Evolutionary conservation across 1,284 basidiomycete genomes (phyloP).

Genomic region (Tilletia setariae): DNA sequence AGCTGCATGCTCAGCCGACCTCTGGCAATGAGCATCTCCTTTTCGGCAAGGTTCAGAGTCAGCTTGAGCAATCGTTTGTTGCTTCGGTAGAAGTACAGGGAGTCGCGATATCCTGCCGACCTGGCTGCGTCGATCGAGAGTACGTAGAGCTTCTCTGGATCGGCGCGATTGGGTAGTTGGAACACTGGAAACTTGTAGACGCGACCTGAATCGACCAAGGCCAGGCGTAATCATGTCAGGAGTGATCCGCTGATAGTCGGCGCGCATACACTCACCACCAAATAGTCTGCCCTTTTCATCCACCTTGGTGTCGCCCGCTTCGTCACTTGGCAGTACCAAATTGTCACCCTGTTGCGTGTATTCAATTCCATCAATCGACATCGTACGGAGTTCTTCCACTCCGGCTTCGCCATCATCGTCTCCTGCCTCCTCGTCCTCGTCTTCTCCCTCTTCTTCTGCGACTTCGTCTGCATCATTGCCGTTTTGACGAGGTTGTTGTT

Average conservation of each 20-base stretch:
- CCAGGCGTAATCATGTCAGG: background rate
- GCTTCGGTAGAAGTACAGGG: slow-evolving; percentile 90
- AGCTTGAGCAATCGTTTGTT: slow-evolving; percentile 86
- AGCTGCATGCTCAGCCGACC: slow-evolving; percentile 84
- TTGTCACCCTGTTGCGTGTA: slow-evolving; percentile 81
- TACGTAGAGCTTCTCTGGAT: slow-evolving; percentile 83
- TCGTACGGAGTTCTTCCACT: slow-evolving; percentile 16
- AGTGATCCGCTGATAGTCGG: slow-evolving; percentile 10
- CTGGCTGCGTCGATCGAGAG: slow-evolving; percentile 95
- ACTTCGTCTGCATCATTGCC: slow-evolving; percentile 13
- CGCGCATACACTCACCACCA: slow-evolving; percentile 64
- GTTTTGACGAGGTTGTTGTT: no score
- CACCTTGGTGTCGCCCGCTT: slow-evolving; percentile 86
- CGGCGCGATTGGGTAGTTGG: slow-evolving; percentile 68
- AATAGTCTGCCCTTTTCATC: slow-evolving; percentile 77
- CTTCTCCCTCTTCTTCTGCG: slow-evolving; percentile 23
- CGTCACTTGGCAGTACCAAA: slow-evolving; percentile 75
- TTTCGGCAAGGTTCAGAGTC: slow-evolving; percentile 63
- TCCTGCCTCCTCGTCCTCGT: slow-evolving; percentile 21
- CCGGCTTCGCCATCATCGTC: slow-evolving; percentile 20
- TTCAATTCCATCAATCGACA: slow-evolving; percentile 66
- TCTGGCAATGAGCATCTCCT: slow-evolving; percentile 81
- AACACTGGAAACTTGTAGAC: slow-evolving; percentile 86
- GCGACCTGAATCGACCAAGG: slow-evolving; percentile 62
- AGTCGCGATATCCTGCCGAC: slow-evolving; percentile 91